Base-by-base conservation (phyloP, 345 rosid genomes). In the Garcia nutans region DNA sequence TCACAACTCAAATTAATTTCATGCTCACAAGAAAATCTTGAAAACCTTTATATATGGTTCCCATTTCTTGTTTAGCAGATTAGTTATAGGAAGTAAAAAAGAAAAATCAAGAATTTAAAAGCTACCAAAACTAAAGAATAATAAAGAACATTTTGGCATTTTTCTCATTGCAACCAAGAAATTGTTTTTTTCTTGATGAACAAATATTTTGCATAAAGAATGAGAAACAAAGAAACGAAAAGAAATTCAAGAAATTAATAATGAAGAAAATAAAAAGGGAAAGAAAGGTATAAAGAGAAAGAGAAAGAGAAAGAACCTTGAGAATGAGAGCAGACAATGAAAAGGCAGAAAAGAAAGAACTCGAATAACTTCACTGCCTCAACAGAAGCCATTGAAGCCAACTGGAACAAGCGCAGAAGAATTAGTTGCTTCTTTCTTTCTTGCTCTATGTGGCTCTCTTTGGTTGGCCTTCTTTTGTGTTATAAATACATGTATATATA, bases 401-500 rank as follows among this genome's bases (percentile, higher is more conserved):
- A 23, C 24, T 54, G 66, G 19, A 57, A n/a, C 8, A 28, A 68
- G 16, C 56, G 50, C 49, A 66, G 20, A 28, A 19, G 26, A 58
- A 37, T 37, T 37, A 37, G 22, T 23, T 13, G 70, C 61, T 11
- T 11, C 28, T 52, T 31, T 24, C 47, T 47, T 65, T 44, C 57
- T 13, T 12, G 44, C 70, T 72, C 71, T 68, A 76, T 67, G 74
- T 68, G 80, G 77, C 77, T 76, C 3, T 26, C 44, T n/a, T 74
- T 67, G 77, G 83, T 72, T 80, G 77, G 83, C 31, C 83, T 64
- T 65, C 65, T 59, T 75, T 47, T 69, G 82, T 74, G 65, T 33
- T 56, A 1, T 50, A 17, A 19, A 28, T 52, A 22, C 15, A 10
- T 28, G 12, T 13, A 23, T 78, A 22, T 57, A 28, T 44, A 33